Conservation (phyloP, 2,329 filamentous ascomycete genomes). For the Madurella fahalii region DNA sequence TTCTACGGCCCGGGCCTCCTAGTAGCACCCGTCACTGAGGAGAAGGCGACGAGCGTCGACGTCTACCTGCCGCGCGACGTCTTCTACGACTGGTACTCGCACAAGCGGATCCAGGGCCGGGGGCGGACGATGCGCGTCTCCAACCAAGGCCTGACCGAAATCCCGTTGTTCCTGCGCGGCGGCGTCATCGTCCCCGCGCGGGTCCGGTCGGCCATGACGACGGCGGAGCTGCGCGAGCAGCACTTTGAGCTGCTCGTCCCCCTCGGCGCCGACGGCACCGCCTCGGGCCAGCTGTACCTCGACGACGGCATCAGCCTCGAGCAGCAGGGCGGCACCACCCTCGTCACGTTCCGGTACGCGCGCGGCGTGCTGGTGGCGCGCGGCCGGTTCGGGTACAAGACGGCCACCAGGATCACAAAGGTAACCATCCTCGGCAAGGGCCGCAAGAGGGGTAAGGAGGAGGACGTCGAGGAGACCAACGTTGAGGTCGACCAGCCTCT, state of each 20-base stretch:
- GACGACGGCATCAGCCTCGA: conserved; percentile 70
- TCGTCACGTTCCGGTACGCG: conserved; percentile 58
- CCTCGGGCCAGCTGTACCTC: conserved; percentile 65
- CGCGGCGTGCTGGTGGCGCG: conserved; percentile 46
- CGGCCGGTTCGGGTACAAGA: conserved; percentile 52
- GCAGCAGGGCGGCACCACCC: conserved; percentile 48
- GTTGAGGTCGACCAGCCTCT: conserved; percentile 14
- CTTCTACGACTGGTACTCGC: conserved; percentile 51
- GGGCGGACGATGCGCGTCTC: conserved; percentile 37
- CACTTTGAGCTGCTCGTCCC: conserved; percentile 70
- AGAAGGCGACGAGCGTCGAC: conserved; percentile 40
- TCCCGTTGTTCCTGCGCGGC: conserved; percentile 65
- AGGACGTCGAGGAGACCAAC: neutral
- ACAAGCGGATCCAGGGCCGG: conserved; percentile 39
- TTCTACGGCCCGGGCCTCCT: conserved; percentile 44
- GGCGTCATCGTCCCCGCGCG: conserved; percentile 63
- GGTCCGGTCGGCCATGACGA: conserved; percentile 55
- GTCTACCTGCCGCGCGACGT: conserved; percentile 45
- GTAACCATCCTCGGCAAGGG: conserved; percentile 46
- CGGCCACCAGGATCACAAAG: conserved; percentile 41
- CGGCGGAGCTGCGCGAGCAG: conserved; percentile 57
- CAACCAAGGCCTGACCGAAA: conserved; percentile 43
- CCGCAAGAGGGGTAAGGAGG: conserved; percentile 12
- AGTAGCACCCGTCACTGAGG: conserved; percentile 43
- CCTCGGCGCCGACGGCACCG: conserved; percentile 57